Evolutionary conservation across 2,329 filamentous ascomycete genomes (phyloP).

Genomic region (Ilyonectria destructans): DNA sequence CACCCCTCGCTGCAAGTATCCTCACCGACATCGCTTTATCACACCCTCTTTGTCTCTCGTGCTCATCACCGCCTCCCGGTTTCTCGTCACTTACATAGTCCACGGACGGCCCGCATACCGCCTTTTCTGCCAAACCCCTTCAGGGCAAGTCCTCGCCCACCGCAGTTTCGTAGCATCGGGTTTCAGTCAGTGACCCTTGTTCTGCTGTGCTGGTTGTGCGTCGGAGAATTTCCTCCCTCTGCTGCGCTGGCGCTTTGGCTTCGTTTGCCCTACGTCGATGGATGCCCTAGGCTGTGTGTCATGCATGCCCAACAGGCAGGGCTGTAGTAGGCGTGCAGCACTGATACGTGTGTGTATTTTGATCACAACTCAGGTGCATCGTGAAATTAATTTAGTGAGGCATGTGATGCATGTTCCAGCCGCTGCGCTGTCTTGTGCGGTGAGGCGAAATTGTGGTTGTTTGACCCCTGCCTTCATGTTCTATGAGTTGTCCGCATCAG

Average conservation of each 20-base stretch:
- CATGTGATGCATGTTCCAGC: slow-evolving; percentile 7
- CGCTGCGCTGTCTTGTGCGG: slow-evolving; percentile 2
- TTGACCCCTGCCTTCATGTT: background rate
- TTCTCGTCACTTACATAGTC: background rate
- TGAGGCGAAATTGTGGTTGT: slow-evolving; percentile 5
- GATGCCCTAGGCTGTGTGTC: slow-evolving; percentile 1
- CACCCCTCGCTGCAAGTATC: background rate
- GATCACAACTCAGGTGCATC: slow-evolving; percentile 10
- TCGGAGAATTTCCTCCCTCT: slow-evolving; percentile 23
- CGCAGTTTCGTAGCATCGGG: slow-evolving; percentile 33
- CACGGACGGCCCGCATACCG: slow-evolving; percentile 28
- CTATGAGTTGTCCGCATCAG: background rate
- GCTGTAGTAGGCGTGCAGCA: slow-evolving; percentile 1
- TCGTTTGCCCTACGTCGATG: slow-evolving; percentile 4
- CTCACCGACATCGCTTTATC: slow-evolving; percentile 21
- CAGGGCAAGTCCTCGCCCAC: background rate
- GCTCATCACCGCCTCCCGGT: slow-evolving; percentile 17
- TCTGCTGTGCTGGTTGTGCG: slow-evolving; percentile 36
- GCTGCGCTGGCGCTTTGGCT: slow-evolving; percentile 28
- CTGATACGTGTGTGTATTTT: background rate
- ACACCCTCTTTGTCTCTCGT: background rate
- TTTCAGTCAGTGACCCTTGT: slow-evolving; percentile 26
- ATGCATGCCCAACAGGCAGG: slow-evolving; percentile 31
- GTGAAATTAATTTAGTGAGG: background rate
- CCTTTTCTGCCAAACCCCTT: slow-evolving; percentile 13